Base-by-base conservation (phyloP, 768 basidiomycete species). In the Pleurotus sapidus region DNA sequence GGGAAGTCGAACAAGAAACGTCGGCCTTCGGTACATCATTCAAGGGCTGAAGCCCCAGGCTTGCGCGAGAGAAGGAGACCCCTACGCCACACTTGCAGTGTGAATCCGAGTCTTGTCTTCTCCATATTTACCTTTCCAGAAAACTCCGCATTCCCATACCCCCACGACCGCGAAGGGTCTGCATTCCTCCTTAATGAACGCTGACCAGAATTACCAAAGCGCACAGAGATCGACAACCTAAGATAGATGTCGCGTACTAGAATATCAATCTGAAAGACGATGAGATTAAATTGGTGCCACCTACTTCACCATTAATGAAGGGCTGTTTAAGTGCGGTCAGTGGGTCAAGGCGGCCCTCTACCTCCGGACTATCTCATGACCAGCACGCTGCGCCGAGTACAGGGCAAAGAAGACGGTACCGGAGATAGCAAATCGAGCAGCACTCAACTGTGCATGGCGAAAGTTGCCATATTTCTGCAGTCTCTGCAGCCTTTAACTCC, bases 391-490 rank as follows among this genome's bases (percentile, higher is more conserved):
- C n/a, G n/a, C n/a, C 37, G 49, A 30, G 49, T 20, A n/a, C 38
- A 20, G 42, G 42, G n/a, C 34, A 39, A 54, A 42, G n/a, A 54
- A 54, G 23, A 25, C 49, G 49, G 25, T 37, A 34, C 39, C 51
- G 51, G 51, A 54, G 51, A 54, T 54, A 54, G 38, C 39, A 38
- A 34, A 54, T 39, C 51, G 38, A 54, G 9, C 39, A 17, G 39
- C 14, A 17, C 25, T 14, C 25, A 4, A 8, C n/a, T 20, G 27
- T 25, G 37, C 30, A 50, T 50, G 15, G n/a, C 8, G 7, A 25
- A 25, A 30, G 48, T 49, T 49, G 24, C 20, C 48, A 30, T 49
- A 49, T 17, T 24, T 24, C 47, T 49, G 25, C n/a, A 15, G 23
- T 51, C 15, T 17, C 34, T 37, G 49, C 9, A 3, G 30, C 4